Evolutionary conservation across 2,329 filamentous ascomycete species (phyloP).

Genomic region (Helotiales sp.): DNA sequence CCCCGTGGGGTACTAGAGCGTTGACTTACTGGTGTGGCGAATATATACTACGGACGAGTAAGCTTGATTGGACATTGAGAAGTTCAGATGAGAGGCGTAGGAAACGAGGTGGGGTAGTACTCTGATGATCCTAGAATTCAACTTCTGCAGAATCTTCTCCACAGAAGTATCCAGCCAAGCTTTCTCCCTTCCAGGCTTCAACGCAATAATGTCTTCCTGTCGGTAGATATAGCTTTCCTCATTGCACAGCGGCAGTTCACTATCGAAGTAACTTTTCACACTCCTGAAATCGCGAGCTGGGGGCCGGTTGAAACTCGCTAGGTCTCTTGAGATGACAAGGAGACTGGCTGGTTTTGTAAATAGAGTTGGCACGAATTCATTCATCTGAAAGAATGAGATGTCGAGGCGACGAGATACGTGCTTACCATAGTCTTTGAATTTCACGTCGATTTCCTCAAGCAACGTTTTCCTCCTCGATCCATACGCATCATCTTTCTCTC

Average conservation of each 20-base stretch:
- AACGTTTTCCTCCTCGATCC: not conserved
- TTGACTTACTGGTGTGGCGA: conserved; percentile 15
- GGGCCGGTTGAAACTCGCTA: conserved; percentile 41
- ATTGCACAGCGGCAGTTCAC: not conserved
- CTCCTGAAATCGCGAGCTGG: conserved; percentile 41
- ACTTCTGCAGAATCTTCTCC: conserved; percentile 36
- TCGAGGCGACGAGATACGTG: not conserved
- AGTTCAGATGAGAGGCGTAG: not conserved
- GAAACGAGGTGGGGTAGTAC: not conserved
- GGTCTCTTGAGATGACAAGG: conserved; percentile 30
- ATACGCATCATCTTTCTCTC: not conserved
- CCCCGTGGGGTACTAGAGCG: no score
- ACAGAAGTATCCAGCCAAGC: conserved; percentile 47
- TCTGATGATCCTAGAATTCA: conserved; percentile 21
- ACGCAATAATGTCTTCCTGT: conserved; percentile 47
- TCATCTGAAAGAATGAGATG: not conserved
- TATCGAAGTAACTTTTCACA: conserved; percentile 40
- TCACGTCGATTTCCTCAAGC: not conserved
- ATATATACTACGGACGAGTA: conserved; percentile 10
- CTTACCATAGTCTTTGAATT: not conserved
- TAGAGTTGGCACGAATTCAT: not conserved
- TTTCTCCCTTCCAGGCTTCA: conserved; percentile 46
- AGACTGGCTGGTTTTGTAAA: conserved; percentile 4
- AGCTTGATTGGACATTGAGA: not conserved
- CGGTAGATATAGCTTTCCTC: conserved; percentile 42